phyloP scores from a whole-genome alignment of 441 rosid species.

The Arabidopsis hybrid region DNA sequence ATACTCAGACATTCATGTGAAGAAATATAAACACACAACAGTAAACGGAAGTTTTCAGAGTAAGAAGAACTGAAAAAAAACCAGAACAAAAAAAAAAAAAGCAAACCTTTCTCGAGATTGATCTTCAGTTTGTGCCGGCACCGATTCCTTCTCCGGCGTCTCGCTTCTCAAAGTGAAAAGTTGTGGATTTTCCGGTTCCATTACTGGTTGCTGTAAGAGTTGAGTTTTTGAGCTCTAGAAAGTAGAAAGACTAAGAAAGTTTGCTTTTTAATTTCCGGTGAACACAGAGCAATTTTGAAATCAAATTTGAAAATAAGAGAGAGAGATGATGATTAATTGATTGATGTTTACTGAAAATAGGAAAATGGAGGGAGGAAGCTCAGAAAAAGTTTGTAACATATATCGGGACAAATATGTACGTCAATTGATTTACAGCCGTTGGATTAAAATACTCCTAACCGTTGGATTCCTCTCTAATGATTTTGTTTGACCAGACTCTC shows the following conservation, averaged over 20 bases:
- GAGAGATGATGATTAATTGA: neutral
- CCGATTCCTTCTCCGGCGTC: slow-evolving; percentile 5
- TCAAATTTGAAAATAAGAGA: slow-evolving; percentile 1
- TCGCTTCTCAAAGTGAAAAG: neutral
- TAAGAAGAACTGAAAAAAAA: neutral
- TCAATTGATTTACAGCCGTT: slow-evolving; percentile 1
- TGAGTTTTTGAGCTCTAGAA: neutral
- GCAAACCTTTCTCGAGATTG: neutral
- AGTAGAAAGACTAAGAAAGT: neutral
- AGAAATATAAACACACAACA: neutral
- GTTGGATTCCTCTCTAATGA: slow-evolving; percentile 1
- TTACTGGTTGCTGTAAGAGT: neutral
- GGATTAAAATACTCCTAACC: neutral
- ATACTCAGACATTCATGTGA: too few species aligned
- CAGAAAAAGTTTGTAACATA: neutral
- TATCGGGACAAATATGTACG: neutral
- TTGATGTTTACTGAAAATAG: neutral
- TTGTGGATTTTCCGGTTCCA: neutral
- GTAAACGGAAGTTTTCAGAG: neutral
- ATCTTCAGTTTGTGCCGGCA: neutral
- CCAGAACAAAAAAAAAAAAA: neutral
- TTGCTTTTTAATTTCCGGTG: neutral
- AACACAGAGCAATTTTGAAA: slow-evolving; percentile 8
- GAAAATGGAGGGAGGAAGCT: neutral
- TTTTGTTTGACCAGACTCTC: too few species aligned